Percentiles rank a stretch among this genome's conserved stretches.
These are phyloP conservation scores for Canavalia ensiformis DNA, from an alignment of 306 rosid species.

Conservation along the genomic window DNA sequence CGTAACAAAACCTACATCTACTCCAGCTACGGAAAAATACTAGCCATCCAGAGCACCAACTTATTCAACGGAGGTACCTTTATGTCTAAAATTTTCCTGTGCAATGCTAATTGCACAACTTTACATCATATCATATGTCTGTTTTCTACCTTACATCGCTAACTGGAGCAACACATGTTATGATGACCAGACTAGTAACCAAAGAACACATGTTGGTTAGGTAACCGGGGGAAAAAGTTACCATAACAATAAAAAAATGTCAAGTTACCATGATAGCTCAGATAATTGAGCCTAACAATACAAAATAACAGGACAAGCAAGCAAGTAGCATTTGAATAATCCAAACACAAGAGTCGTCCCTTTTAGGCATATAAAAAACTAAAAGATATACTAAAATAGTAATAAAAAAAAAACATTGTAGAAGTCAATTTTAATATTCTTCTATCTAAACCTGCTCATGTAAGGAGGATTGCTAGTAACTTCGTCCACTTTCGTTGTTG, in stretches of 20 bases:
- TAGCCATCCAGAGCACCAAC: constrained; percentile 8
- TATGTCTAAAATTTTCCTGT: not conserved
- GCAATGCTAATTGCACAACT: not conserved
- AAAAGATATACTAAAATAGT: not conserved
- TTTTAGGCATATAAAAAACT: not conserved
- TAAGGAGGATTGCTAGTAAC: not conserved
- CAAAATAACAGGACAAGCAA: constrained; percentile 21
- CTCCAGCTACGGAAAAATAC: not conserved
- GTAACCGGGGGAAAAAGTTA: not conserved
- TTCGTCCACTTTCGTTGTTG: not conserved
- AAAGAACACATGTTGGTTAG: not conserved
- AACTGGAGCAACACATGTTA: not conserved
- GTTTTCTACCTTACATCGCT: constrained; percentile 1
- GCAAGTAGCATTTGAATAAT: not conserved
- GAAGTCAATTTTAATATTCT: not conserved
- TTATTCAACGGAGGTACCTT: not conserved
- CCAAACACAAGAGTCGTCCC: not conserved
- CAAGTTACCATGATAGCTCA: not conserved
- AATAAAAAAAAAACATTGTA: not conserved
- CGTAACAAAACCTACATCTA: constrained; percentile 3
- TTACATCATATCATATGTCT: not conserved
- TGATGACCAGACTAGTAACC: not conserved
- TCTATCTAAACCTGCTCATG: not conserved
- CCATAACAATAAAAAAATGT: not conserved
- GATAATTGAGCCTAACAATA: not conserved